Percentiles rank a stretch among this genome's conserved stretches.
Conservation (phyloP, 768 basidiomycete species). For the Panaeolus cyanescens region DNA sequence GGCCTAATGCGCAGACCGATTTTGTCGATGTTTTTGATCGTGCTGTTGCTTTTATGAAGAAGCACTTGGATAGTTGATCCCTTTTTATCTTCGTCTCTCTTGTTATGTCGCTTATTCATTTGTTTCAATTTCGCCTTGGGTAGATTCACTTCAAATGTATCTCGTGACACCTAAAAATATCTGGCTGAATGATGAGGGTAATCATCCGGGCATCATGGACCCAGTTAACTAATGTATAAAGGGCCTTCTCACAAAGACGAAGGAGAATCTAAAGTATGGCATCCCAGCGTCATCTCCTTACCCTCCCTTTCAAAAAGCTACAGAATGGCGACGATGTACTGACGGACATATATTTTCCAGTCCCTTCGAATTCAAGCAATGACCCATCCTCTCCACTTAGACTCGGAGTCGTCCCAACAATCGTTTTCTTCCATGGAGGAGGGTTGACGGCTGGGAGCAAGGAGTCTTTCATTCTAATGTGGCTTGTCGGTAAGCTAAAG, state of each 20-base stretch:
- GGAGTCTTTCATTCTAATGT: constrained; percentile 61
- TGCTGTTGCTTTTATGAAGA: neutral
- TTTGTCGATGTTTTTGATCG: neutral
- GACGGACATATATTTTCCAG: neutral
- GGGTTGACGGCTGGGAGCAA: constrained; percentile 63
- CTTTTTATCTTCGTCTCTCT: neutral
- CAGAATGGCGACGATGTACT: neutral
- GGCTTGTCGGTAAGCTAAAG: constrained; percentile 52
- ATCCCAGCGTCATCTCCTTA: neutral
- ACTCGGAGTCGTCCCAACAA: constrained; percentile 31
- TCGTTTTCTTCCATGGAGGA: constrained; percentile 56
- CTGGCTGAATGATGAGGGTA: neutral
- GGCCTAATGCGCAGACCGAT: constrained; percentile 37
- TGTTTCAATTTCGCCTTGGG: too few species aligned
- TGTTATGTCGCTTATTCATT: too few species aligned
- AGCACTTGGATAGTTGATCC: neutral
- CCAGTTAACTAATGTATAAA: neutral
- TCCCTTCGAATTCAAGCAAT: neutral
- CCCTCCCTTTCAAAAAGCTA: neutral
- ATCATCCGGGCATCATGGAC: neutral
- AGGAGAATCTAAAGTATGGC: too few species aligned
- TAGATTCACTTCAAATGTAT: too few species aligned
- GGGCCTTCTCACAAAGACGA: too few species aligned
- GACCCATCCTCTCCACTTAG: neutral
- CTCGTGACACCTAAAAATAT: neutral